Evolutionary conservation across 1,284 basidiomycete species (phyloP), one percentile per base, ranked within the genome.

Genomic region (Naganishia albida): DNA sequence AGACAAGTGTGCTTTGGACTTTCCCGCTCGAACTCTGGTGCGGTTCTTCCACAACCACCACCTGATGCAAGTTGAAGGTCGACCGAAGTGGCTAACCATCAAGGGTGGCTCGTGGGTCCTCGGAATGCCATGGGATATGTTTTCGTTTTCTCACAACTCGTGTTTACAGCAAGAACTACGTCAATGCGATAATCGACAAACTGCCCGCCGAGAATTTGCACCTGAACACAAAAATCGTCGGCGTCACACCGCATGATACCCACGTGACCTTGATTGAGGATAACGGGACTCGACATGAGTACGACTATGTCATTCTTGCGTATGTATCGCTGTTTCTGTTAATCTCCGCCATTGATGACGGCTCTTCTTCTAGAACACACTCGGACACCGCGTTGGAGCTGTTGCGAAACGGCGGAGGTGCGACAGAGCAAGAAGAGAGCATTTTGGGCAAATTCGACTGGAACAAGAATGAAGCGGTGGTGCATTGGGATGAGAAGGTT

Each of bases 41-140:
- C 84, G 86, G 68, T 90, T 91, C 76, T 82, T 91, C 84, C 84
- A 86, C 75, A 91, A 92, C 72, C 89, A 91, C 70, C 87, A 89
- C 72, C 80, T 91, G 0, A 82, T 91, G 0, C 89, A 91, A 77
- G 79, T 91, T 25, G 84, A 83, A 0, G 87, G 86, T 0, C 88
- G 88, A 67, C 88, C 89, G 0, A 82, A 84, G 7, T 92, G 89
- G 89, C 74, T 91, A 39, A 90, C 90, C 0, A 83, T 92, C 62
- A 77, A 84, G 55, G 87, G 88, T 18, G 89, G 90, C 68, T 87
- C 87, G 86, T 88, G 63, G 62, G 77, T 72, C 3, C n/a, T 28
- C 39, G 15, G 10, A 34, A 4, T 10, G 34, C 10, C 10, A 6
- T 10, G 34, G 6, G 38, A 28, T 30, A 51, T 42, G 59, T 50